Base-by-base conservation (phyloP, 371 early-diverging fungal genomes). In the Phascolomyces articulosus region DNA sequence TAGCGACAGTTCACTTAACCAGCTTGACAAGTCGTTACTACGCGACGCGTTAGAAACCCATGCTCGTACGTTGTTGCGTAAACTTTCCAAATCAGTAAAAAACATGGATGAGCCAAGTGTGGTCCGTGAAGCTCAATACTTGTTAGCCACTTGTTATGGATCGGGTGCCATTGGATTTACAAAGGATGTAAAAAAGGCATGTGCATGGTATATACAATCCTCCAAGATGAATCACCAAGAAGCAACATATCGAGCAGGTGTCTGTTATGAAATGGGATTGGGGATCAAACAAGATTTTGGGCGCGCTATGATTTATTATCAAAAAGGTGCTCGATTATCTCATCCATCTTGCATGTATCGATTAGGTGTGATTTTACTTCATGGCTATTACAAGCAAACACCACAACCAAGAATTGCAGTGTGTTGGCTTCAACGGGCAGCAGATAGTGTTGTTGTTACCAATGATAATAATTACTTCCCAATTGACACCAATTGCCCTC, bases 311-410 rank as follows among this genome's bases (percentile, higher is more conserved):
- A 90, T 93, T 62, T 96, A 92, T 70, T 99, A 93, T 72, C 89
- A 94, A 56, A 96, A 96, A 79, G 94, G 96, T 0, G 97, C 98
- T 0, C 86, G 90, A n/a, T 75, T 92, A 55, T 91, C 95, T 6
- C 95, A 98, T 69, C 86, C 93, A 7, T 87, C 91, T 0, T 95
- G 96, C 29, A 96, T 98, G 96, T 96, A 95, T 85, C 96, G 95
- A 71, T 77, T 97, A 18, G 98, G 95, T 7, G 87, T 95, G 74
- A 85, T 94, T 18, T 67, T 93, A 51, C 67, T 96, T 64, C 87
- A 91, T 62, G 97, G 97, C 0, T 69, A 84, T 67, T 80, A 94
- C 60, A 88, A 87, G 9, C 90, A 91, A 56, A 55, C 85, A 4
- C 63, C 78, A 40, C 90, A 92, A 58, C 90, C 91, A n/a, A 85